phyloP scores from a whole-genome alignment of 2,329 filamentous ascomycete species.

The Lithohypha guttulata region DNA sequence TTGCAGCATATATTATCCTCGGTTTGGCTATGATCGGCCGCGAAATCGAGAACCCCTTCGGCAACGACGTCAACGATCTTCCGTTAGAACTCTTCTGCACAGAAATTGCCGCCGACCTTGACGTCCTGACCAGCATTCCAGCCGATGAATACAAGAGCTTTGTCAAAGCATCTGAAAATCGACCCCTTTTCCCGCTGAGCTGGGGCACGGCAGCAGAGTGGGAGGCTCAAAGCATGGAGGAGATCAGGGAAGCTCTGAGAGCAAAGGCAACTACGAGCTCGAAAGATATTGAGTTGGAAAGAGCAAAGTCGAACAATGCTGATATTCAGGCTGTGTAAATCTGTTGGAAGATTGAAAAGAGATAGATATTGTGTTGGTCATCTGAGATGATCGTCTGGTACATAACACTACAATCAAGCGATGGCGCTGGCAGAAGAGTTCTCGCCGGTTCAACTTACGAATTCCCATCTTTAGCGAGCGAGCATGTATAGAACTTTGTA shows the following conservation, averaged over 20 bases:
- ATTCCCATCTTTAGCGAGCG: too few relatives aligned
- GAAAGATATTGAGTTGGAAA: constrained; percentile 13
- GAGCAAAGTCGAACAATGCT: constrained; percentile 10
- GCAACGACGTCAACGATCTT: constrained; percentile 71
- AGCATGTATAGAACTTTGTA: too few relatives aligned
- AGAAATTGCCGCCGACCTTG: constrained; percentile 62
- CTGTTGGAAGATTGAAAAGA: too few relatives aligned
- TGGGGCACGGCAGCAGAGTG: constrained; percentile 38
- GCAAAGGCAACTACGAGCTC: constrained; percentile 25
- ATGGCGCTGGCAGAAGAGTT: too few relatives aligned
- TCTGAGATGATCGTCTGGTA: too few relatives aligned
- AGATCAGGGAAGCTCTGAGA: constrained; percentile 34
- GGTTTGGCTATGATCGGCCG: constrained; percentile 64
- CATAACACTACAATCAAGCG: too few relatives aligned
- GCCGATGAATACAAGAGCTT: constrained; percentile 44
- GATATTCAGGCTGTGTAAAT: not conserved
- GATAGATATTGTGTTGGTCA: too few relatives aligned
- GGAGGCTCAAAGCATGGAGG: constrained; percentile 37
- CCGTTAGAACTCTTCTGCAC: constrained; percentile 67
- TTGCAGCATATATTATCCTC: constrained; percentile 70
- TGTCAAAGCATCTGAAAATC: constrained; percentile 38
- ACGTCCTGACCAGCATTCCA: constrained; percentile 55
- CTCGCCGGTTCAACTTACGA: too few relatives aligned
- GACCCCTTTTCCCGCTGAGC: constrained; percentile 48
- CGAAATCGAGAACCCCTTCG: constrained; percentile 80